Evolutionary conservation across 768 basidiomycete species (phyloP).

Genomic region (Rhodocollybia butyracea): DNA sequence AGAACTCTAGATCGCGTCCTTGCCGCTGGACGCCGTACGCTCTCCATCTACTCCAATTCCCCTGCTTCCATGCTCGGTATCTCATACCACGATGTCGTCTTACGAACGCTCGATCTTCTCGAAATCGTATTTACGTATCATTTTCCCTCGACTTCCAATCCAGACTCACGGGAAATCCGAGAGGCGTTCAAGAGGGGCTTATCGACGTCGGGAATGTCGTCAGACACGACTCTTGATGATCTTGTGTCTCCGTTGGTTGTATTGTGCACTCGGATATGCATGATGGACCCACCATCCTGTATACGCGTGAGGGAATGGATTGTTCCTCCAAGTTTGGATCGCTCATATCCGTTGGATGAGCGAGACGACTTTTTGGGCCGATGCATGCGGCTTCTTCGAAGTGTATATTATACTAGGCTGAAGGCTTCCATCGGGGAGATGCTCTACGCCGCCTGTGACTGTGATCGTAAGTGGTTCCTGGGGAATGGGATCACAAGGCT

Average conservation of each 20-base stretch:
- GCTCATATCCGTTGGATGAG: constrained; percentile 69
- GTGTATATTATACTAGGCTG: constrained; percentile 68
- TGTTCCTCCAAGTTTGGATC: constrained; percentile 77
- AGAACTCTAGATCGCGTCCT: constrained; percentile 56
- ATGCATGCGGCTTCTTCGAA: constrained; percentile 71
- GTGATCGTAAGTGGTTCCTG: constrained; percentile 34
- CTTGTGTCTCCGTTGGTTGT: constrained; percentile 72
- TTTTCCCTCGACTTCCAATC: constrained; percentile 61
- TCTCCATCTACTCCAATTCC: constrained; percentile 45
- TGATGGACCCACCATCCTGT: constrained; percentile 57
- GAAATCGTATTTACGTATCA: constrained; percentile 60
- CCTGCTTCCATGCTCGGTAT: constrained; percentile 17
- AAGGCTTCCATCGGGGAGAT: constrained; percentile 84
- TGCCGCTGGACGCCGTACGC: constrained; percentile 46
- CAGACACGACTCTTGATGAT: constrained; percentile 70
- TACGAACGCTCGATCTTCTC: constrained; percentile 66
- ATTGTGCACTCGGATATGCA: constrained; percentile 68
- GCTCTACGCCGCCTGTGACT: constrained; percentile 79
- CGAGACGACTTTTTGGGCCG: constrained; percentile 76
- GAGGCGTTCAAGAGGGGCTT: constrained; percentile 45
- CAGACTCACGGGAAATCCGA: constrained; percentile 63
- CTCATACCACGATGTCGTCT: constrained; percentile 43
- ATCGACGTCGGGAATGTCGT: constrained; percentile 7
- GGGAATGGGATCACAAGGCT: not conserved
- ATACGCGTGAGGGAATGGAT: constrained; percentile 62